Evolutionary conservation across 2,329 filamentous ascomycete genomes (phyloP).

Genomic region (Colletotrichum sp.): DNA sequence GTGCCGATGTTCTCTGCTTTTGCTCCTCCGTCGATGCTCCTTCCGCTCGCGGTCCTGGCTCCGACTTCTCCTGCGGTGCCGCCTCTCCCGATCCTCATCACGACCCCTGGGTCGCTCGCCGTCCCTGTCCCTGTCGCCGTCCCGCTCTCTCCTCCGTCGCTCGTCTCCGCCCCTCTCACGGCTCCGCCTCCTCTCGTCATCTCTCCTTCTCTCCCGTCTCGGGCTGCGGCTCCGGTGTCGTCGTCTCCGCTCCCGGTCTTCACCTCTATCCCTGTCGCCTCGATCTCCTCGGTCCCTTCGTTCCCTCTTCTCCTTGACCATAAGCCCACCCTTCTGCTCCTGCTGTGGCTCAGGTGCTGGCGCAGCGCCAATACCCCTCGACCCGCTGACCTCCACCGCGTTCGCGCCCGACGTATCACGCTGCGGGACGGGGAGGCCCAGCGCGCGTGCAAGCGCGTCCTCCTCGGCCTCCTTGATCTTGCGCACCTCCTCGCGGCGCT

Average conservation of each 20-base stretch:
- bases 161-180: slow-evolving; percentile 9
- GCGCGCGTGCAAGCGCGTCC: slow-evolving; percentile 82
- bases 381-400: slow-evolving; percentile 65
- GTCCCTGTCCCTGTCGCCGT: neutral
- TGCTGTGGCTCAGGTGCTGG: slow-evolving; percentile 21
- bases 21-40: slow-evolving; percentile 15
- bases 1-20: slow-evolving; percentile 6
- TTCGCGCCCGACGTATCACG: slow-evolving; percentile 68
- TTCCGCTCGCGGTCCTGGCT: slow-evolving; percentile 3
- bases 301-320: slow-evolving; percentile 25
- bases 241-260: slow-evolving; percentile 36
- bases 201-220: slow-evolving; percentile 29
- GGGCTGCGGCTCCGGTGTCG: slow-evolving; percentile 39
- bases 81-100: slow-evolving; percentile 13
- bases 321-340: slow-evolving; percentile 20
- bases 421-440: slow-evolving; percentile 77
- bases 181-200: slow-evolving; percentile 24
- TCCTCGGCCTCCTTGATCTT: slow-evolving; percentile 91
- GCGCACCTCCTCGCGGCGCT: slow-evolving; percentile 78
- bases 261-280: slow-evolving; percentile 26
- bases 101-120: neutral
- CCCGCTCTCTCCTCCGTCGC: neutral
- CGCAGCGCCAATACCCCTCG: slow-evolving; percentile 37
- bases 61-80: slow-evolving; percentile 6
- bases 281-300: neutral